Evolutionary conservation across 2,329 filamentous ascomycete genomes (phyloP).

Genomic region (Pyrenophora graminea): DNA sequence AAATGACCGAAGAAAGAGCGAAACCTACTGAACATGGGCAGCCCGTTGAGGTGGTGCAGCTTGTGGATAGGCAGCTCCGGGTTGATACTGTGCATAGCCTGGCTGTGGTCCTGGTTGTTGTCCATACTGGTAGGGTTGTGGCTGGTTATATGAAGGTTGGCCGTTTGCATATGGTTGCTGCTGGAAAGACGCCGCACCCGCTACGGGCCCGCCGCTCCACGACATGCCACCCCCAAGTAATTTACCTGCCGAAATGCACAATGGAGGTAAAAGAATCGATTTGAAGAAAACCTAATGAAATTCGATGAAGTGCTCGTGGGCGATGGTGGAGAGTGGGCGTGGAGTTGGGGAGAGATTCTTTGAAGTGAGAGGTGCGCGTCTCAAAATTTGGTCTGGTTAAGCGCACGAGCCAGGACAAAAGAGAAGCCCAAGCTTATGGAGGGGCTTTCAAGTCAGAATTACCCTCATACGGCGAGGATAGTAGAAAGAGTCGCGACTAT

Average conservation of each 20-base stretch:
- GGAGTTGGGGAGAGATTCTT: constrained; percentile 14
- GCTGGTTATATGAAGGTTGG: constrained; percentile 35
- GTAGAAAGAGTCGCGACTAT: constrained; percentile 1
- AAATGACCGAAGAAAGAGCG: not conserved
- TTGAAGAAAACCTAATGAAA: constrained; percentile 1
- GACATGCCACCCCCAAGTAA: constrained; percentile 34
- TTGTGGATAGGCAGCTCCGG: constrained; percentile 29
- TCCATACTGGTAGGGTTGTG: constrained; percentile 36
- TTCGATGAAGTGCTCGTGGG: constrained; percentile 6
- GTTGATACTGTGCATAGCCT: constrained; percentile 37
- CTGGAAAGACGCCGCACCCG: constrained; percentile 41
- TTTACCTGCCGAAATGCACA: constrained; percentile 6
- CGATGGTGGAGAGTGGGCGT: constrained; percentile 8
- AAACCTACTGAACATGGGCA: constrained; percentile 41
- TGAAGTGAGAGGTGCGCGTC: constrained; percentile 24
- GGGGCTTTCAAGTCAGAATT: constrained; percentile 3
- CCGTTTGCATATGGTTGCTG: constrained; percentile 35
- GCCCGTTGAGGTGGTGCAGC: constrained; percentile 28
- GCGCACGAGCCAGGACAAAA: constrained; percentile 35
- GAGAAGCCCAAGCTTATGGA: constrained; percentile 19
- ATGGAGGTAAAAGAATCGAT: not conserved
- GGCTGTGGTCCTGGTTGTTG: constrained; percentile 38
- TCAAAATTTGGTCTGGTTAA: constrained; percentile 32
- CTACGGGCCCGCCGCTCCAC: constrained; percentile 43
- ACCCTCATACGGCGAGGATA: constrained; percentile 1